Percentiles rank a stretch among this genome's conserved stretches.
These are phyloP conservation scores for Rhodotorula sp. DNA, from an alignment of 1,284 basidiomycete genomes.

Conservation along the genomic window DNA sequence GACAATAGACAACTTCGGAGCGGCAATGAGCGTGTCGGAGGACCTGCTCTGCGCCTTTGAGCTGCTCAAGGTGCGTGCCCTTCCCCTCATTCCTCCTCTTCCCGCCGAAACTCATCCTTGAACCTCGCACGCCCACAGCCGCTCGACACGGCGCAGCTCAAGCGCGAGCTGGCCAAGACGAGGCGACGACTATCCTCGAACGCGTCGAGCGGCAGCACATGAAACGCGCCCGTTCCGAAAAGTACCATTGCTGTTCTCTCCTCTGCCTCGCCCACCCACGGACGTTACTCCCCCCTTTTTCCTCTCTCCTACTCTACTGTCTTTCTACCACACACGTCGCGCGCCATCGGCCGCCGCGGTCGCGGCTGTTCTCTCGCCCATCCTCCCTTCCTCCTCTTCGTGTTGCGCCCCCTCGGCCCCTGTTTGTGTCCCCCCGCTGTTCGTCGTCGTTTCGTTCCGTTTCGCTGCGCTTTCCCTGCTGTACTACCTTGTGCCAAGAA, in stretches of 20 bases:
- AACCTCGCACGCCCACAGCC: slow-evolving; percentile 9
- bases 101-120: neutral
- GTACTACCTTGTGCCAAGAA: too few relatives aligned
- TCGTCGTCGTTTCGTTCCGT: too few relatives aligned
- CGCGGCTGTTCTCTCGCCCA: too few relatives aligned
- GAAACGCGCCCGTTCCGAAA: neutral
- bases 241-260: neutral
- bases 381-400: too few relatives aligned
- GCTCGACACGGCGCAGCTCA: slow-evolving; percentile 35
- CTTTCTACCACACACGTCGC: too few relatives aligned
- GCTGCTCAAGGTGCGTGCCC: slow-evolving; percentile 66
- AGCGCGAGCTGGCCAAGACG: slow-evolving; percentile 38
- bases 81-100: too few relatives aligned
- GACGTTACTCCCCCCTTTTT: neutral
- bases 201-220: neutral
- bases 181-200: slow-evolving; percentile 16
- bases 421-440: too few relatives aligned
- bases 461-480: too few relatives aligned
- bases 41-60: slow-evolving; percentile 98
- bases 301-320: neutral
- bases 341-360: too few relatives aligned
- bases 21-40: slow-evolving; percentile 84
- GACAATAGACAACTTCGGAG: slow-evolving; percentile 83
- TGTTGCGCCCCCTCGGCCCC: too few relatives aligned
- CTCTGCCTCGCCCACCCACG: neutral